Conservation (phyloP, 768 basidiomycete species). For the Postia placenta region DNA sequence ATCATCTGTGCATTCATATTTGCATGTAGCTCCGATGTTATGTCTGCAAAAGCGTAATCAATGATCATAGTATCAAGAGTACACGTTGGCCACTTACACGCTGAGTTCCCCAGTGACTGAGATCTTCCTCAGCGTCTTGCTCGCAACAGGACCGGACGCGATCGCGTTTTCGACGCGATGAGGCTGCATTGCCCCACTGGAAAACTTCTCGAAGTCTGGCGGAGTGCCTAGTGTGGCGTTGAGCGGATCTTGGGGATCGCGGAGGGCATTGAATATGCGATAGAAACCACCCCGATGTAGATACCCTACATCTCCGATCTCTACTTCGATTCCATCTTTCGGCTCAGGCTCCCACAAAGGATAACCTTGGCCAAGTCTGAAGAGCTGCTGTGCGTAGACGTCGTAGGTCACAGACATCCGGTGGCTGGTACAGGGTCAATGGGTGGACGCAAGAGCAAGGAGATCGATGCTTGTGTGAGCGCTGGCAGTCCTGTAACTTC, state of each 20-base stretch:
- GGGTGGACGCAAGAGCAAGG: neutral
- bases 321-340: neutral
- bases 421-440: neutral
- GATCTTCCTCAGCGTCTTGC: constrained; percentile 3
- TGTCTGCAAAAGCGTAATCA: neutral
- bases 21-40: neutral
- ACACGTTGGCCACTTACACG: neutral
- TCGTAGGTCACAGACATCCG: neutral
- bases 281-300: constrained; percentile 3
- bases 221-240: constrained; percentile 4
- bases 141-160: neutral
- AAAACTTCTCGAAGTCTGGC: neutral
- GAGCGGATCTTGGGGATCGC: constrained; percentile 2
- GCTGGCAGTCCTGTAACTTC: too few species aligned
- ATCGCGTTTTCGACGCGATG: neutral
- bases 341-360: constrained; percentile 7
- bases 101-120: neutral
- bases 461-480: too few species aligned
- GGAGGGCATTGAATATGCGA: constrained; percentile 7
- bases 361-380: constrained; percentile 1
- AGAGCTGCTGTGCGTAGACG: constrained; percentile 5
- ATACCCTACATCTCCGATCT: constrained; percentile 8
- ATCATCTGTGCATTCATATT: constrained; percentile 1
- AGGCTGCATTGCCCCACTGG: neutral
- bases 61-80: too few species aligned